Base-by-base conservation (phyloP, 2,329 filamentous ascomycete genomes). In the Parascedosporium putredinis region DNA sequence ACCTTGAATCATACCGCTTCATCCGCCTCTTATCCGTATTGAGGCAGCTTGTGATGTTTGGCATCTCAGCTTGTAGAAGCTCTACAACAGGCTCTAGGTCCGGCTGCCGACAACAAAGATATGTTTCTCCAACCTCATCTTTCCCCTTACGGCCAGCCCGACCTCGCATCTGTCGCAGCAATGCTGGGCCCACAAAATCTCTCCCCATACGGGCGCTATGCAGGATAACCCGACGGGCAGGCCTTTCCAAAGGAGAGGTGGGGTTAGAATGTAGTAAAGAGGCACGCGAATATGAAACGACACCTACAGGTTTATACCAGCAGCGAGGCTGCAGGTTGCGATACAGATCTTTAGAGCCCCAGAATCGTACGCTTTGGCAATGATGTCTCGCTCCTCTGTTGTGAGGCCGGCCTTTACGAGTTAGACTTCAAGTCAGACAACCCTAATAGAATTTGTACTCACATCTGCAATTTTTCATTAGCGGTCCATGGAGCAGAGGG, bases 151-250 rank as follows among this genome's bases (percentile, higher is more conserved):
- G 76, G 5, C 86, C 86, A 18, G 86, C 86, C 53, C 86, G 75
- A 2, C 86, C 86, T 59, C 84, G 78, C 86, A 89, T 90, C 64
- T 90, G 86, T 45, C 84, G 78, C 63, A 90, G 70, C 81, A 90
- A 86, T 3, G 85, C 81, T 10, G 86, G 85, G 0, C 84, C 85
- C n/a, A 89, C 78, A 45, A 88, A 69, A 43, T 88, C 84, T 48
- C 82, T 74, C 0, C 86, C 86, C 83, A 89, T 88, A 36, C 82
- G 75, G 25, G 83, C 84, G 53, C 80, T 83, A 59, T 88, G 84
- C 23, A 87, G 72, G 52, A 90, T 87, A 1, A 90, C 86, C 55
- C 86, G 72, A 49, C 86, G 73, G 6, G 86, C 86, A 12, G 76
- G 76, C 12, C 69, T 70, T 23, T 2, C 8, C n/a, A n/a, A 18